A percentile compares a stretch with the other conserved stretches of the same genome.
Conservation (phyloP, 768 basidiomycete species). For the Mycena crocata region DNA sequence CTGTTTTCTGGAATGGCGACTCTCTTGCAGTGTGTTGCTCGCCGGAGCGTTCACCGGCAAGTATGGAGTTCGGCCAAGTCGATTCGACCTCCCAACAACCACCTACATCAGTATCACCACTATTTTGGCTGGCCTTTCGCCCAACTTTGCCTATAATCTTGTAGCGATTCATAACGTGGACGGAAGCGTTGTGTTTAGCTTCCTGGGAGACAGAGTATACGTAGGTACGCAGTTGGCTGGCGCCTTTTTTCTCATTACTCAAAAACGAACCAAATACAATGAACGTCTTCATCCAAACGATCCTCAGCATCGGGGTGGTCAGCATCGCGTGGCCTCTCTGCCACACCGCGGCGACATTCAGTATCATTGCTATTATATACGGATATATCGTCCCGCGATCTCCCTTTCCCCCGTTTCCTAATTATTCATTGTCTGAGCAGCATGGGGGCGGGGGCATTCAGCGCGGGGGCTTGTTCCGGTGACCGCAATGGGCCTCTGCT, state of each 20-base stretch:
- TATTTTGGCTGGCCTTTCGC: neutral
- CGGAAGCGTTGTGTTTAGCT: neutral
- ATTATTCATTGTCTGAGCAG: too few species aligned
- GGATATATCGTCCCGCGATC: too few species aligned
- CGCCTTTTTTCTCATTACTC: neutral
- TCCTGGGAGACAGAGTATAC: neutral
- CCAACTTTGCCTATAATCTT: neutral
- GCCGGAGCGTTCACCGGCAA: neutral
- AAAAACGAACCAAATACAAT: neutral
- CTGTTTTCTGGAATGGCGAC: too few species aligned
- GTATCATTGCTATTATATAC: neutral
- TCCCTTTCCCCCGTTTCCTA: too few species aligned
- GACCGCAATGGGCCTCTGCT: slow-evolving; percentile 3
- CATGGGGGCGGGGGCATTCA: neutral
- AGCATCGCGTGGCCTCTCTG: neutral
- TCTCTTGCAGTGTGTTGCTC: slow-evolving; percentile 2
- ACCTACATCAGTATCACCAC: slow-evolving; percentile 2
- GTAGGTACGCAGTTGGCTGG: neutral
- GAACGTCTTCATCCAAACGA: neutral
- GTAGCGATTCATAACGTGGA: slow-evolving; percentile 1
- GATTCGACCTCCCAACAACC: neutral
- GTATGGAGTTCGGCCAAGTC: neutral
- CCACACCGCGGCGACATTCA: neutral
- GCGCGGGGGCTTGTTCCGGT: neutral
- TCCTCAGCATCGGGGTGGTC: neutral